Evolutionary conservation across 257 asterid genomes (phyloP).

Genomic region (Rauvolfia tetraphylla): DNA sequence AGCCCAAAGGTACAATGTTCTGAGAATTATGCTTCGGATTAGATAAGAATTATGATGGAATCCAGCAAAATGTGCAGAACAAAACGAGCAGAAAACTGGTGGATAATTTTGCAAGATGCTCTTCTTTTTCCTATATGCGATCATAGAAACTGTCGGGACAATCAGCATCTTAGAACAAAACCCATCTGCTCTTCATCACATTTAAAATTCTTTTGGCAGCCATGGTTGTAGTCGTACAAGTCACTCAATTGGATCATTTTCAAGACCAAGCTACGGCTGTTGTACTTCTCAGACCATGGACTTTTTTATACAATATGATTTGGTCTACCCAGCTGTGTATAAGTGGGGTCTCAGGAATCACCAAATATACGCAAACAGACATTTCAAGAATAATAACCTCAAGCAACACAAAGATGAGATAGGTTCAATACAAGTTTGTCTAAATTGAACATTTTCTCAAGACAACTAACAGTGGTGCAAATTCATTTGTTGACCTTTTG

Average conservation of each 20-base stretch:
- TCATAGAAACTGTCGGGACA: not conserved
- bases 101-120: conserved; percentile 7
- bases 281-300: not conserved
- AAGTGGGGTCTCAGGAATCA: not conserved
- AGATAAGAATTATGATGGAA: not conserved
- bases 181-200: not conserved
- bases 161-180: conserved; percentile 6
- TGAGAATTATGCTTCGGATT: conserved; percentile 1
- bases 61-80: not conserved
- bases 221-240: no score
- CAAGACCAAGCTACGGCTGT: not conserved
- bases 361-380: not conserved
- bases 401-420: conserved; percentile 1
- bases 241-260: not conserved
- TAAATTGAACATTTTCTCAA: not conserved
- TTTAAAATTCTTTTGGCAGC: no score
- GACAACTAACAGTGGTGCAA: conserved; percentile 18
- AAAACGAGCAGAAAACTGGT: not conserved
- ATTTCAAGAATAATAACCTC: not conserved
- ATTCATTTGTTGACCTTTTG: conserved; percentile 22
- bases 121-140: not conserved
- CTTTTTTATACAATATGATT: not conserved
- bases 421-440: not conserved
- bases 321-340: not conserved
- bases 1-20: not conserved